Percentiles rank a stretch among this genome's conserved stretches.
phyloP scores from a whole-genome alignment of 129 eudicot species.

The Deinandra increscens region DNA sequence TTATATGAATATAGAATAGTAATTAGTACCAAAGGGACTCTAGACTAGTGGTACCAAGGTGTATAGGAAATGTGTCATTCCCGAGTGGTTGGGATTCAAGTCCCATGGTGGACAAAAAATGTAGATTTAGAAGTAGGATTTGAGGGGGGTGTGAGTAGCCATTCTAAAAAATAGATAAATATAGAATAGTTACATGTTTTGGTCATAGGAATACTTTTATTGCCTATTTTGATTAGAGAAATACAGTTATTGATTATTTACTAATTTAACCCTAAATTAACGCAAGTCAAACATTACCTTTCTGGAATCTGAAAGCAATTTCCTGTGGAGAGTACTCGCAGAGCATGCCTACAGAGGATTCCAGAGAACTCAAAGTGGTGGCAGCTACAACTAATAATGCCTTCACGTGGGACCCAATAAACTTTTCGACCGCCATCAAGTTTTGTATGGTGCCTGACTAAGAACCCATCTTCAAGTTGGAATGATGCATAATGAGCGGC shows the following conservation, averaged over 20 bases:
- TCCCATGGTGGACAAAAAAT: no score
- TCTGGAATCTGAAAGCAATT: conserved; percentile 98
- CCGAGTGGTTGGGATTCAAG: no score
- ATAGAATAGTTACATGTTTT: neutral
- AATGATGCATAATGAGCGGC: conserved; percentile 98
- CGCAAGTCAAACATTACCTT: conserved; percentile 25
- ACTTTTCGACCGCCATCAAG: conserved; percentile 92
- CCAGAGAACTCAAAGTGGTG: conserved; percentile 93
- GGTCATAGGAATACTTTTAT: neutral
- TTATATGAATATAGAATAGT: neutral
- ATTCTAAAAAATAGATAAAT: no score
- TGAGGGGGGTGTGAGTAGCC: no score
- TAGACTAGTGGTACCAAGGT: no score
- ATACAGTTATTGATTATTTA: neutral
- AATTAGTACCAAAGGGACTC: no score
- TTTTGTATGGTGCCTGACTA: conserved; percentile 90
- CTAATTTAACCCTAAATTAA: neutral
- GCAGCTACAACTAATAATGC: conserved; percentile 87
- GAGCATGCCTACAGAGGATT: conserved; percentile 89
- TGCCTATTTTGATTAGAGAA: neutral
- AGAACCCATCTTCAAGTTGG: conserved; percentile 79
- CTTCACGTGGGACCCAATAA: conserved; percentile 84
- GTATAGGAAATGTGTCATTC: no score
- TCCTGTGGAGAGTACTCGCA: conserved; percentile 85
- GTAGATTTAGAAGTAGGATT: no score